Conservation (phyloP, 805 yeast genomes). For the Kuraishia molischiana region DNA sequence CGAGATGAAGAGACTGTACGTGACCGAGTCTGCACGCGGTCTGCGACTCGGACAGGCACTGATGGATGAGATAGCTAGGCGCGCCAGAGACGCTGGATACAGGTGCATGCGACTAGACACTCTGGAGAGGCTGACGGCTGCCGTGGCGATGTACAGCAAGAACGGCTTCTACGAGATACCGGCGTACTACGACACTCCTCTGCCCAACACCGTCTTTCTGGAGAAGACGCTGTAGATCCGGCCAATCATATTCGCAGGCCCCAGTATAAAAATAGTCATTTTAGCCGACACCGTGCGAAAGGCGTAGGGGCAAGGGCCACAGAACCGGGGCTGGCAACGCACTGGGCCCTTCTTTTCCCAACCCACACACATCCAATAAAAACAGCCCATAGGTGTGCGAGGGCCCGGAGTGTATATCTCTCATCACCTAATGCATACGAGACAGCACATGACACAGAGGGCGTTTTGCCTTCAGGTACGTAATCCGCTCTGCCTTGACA, state of each 20-base stretch:
- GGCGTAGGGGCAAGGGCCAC: no score
- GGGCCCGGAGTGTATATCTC: no score
- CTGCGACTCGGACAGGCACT: not conserved
- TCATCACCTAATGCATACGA: not conserved
- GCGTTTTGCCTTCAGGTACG: not conserved
- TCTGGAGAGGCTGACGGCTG: not conserved
- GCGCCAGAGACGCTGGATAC: not conserved
- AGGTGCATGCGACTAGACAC: not conserved
- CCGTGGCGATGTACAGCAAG: not conserved
- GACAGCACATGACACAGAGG: not conserved
- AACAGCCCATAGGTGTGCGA: no score
- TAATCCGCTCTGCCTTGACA: no score
- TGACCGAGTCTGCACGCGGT: not conserved
- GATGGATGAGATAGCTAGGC: not conserved
- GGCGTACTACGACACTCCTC: conserved; percentile 1
- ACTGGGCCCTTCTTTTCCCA: no score
- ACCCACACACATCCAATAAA: no score
- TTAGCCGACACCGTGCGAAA: no score
- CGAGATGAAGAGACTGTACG: conserved; percentile 2
- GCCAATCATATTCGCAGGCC: not conserved
- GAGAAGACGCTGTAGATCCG: not conserved
- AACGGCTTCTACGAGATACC: not conserved
- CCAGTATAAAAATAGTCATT: no score
- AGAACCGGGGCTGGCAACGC: no score
- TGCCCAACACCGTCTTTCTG: not conserved